Base-by-base conservation (phyloP, 164 flowering plant species). In the Sedum album region DNA sequence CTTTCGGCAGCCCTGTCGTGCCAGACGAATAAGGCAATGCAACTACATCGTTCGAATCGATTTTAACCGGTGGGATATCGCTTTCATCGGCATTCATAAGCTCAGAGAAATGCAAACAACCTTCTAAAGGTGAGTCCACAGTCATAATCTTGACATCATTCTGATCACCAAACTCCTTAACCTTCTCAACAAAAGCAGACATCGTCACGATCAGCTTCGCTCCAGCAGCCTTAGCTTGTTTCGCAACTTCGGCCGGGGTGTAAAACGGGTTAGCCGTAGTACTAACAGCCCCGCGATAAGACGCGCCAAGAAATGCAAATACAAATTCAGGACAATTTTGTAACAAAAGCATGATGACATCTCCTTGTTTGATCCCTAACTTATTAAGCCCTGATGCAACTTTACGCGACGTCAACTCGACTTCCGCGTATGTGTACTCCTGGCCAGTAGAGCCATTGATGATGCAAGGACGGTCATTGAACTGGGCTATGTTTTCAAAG, bases 11-110 rank as follows among this genome's bases (percentile, higher is more conserved):
- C 23, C 98, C 97, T 0, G 98, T 91, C 1, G 98, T 93, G 0
- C 98, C 98, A 0, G 98, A 93, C 0, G 98, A 93, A 74, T 83
- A 93, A 17, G 93, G 98, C 26, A 93, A 72, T 62, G 93, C 94
- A 41, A 89, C 96, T 31, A 85, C 93, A 42, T 93, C 97, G 25
- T 87, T 86, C 0, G 96, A 79, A 14, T 44, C 23, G 65, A 90
- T 83, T 7, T 86, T 74, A 26, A 83, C 88, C 8, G 66, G 75
- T 4, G 92, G 88, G 31, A 83, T 61, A 0, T 80, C 82, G 0
- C 23, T 66, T 78, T 86, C 91, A 67, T 88, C 87, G 1, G 79
- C 78, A n/a, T 48, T 57, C 6, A 70, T 64, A 44, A 93, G 65
- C 69, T 83, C 88, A 9, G 92, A 80, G 82, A 88, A 86, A 62